phyloP scores from a whole-genome alignment of 441 rosid genomes.

The Brassica balearica region DNA sequence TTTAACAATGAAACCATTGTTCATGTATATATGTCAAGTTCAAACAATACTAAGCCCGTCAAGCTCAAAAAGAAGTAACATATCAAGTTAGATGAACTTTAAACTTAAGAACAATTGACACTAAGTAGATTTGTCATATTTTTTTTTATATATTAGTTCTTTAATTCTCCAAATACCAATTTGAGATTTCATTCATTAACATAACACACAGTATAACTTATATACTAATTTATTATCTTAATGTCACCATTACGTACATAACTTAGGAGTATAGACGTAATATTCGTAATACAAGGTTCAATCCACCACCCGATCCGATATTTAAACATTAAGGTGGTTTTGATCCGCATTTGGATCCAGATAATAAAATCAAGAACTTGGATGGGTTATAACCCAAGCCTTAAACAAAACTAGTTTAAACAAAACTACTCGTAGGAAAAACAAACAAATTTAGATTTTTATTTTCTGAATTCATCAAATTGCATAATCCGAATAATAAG shows the following conservation, averaged over 20 bases:
- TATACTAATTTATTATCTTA: not conserved
- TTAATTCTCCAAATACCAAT: too few species aligned
- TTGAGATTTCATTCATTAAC: too few species aligned
- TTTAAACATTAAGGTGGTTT: not conserved
- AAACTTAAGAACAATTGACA: too few species aligned
- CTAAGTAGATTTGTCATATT: too few species aligned
- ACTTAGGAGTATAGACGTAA: not conserved
- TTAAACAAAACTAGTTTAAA: not conserved
- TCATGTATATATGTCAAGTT: too few species aligned
- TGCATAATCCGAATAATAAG: not conserved
- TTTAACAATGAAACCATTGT: not conserved
- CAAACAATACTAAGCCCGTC: too few species aligned
- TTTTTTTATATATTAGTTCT: too few species aligned
- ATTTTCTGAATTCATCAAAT: not conserved
- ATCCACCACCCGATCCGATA: not conserved
- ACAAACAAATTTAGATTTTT: not conserved
- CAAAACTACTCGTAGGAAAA: not conserved
- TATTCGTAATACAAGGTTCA: not conserved
- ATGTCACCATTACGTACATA: not conserved
- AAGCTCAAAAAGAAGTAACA: too few species aligned
- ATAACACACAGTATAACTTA: not conserved
- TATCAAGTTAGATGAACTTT: too few species aligned
- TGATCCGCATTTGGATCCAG: not conserved
- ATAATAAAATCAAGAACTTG: not conserved
- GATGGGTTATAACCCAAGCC: not conserved